Percentiles rank a stretch among this genome's conserved stretches.
Conservation (phyloP, 2,329 filamentous ascomycete genomes). For the Phaeosphaeria sp. region DNA sequence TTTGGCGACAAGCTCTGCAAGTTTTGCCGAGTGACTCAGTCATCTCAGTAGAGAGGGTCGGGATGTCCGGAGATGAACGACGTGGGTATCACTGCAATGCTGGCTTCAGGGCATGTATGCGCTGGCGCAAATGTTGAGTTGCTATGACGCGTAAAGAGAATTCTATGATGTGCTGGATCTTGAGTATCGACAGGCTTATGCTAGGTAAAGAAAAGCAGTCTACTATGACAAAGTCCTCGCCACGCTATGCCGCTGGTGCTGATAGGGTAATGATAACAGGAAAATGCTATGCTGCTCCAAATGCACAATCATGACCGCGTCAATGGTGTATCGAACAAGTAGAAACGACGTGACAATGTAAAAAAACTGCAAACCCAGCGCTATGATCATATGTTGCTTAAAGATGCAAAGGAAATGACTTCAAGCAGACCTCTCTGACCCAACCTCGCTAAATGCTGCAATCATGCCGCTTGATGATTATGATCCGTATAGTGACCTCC, state of each 20-base stretch:
- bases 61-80: constrained; percentile 19
- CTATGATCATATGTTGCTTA: constrained; percentile 36
- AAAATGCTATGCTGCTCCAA: constrained; percentile 24
- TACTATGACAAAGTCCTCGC: constrained; percentile 26
- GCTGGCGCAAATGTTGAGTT: constrained; percentile 21
- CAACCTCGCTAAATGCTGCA: constrained; percentile 50
- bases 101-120: constrained; percentile 17
- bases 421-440: constrained; percentile 25
- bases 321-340: constrained; percentile 26
- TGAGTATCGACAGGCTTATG: constrained; percentile 9
- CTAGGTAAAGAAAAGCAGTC: constrained; percentile 18
- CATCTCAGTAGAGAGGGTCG: constrained; percentile 20
- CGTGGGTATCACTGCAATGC: constrained; percentile 14
- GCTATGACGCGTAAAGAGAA: constrained; percentile 20
- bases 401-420: constrained; percentile 26
- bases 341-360: constrained; percentile 9
- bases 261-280: constrained; percentile 13
- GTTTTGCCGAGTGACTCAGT: constrained; percentile 7
- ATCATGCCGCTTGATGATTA: constrained; percentile 36
- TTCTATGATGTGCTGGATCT: constrained; percentile 16
- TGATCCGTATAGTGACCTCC: constrained; percentile 13
- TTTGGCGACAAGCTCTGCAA: constrained; percentile 16
- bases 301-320: constrained; percentile 32
- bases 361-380: constrained; percentile 28
- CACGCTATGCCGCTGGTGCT: constrained; percentile 30